Conservation (phyloP, 2,329 filamentous ascomycete species). For the Aspergillus udagawae region DNA sequence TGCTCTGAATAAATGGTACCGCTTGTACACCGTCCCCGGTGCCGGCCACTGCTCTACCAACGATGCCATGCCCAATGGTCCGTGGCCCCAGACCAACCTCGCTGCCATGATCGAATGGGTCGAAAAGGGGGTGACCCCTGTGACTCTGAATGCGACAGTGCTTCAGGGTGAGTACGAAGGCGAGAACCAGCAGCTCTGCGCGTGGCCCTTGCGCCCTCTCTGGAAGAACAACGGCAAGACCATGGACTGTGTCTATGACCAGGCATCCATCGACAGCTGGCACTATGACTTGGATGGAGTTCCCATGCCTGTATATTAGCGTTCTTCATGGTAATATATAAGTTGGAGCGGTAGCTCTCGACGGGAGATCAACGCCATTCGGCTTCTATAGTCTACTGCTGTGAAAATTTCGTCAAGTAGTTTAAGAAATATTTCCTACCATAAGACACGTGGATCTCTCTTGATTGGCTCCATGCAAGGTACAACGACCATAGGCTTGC, state of each 20-base stretch:
- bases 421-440: background rate
- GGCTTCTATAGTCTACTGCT: background rate
- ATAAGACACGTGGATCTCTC: background rate
- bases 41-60: constrained; percentile 48
- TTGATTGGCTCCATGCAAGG: too few species aligned
- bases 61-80: constrained; percentile 32
- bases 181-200: constrained; percentile 17
- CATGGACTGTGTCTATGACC: constrained; percentile 1
- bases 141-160: constrained; percentile 38
- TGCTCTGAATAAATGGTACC: constrained; percentile 50
- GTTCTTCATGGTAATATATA: background rate
- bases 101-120: constrained; percentile 48
- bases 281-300: background rate
- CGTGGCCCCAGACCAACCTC: constrained; percentile 43
- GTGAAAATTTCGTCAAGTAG: constrained; percentile 5
- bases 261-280: background rate
- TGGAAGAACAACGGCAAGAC: constrained; percentile 10
- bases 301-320: background rate
- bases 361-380: background rate
- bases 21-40: constrained; percentile 50
- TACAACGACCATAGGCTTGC: too few species aligned
- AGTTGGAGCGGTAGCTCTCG: background rate
- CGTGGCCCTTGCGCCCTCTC: constrained; percentile 19
- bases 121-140: constrained; percentile 43
- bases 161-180: constrained; percentile 13